Percentiles rank a stretch among this genome's conserved stretches.
phyloP scores from a whole-genome alignment of 2,329 filamentous ascomycete species.

The Phyllosticta citrichinensis region DNA sequence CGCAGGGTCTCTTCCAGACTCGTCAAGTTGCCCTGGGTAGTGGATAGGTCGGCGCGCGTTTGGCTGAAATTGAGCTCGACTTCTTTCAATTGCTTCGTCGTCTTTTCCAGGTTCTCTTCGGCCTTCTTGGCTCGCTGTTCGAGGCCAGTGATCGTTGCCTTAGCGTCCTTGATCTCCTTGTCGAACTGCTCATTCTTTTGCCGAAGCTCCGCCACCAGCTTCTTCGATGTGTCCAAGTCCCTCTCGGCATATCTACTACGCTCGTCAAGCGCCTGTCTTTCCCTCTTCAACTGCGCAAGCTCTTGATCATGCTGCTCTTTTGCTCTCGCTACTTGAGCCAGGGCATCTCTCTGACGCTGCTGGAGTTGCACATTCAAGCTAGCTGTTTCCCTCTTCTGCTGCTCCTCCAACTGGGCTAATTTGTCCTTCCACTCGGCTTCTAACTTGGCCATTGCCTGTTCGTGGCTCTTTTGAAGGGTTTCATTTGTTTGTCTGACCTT shows the following conservation, averaged over 20 bases:
- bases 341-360: constrained; percentile 21
- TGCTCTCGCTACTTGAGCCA: constrained; percentile 17
- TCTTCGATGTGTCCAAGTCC: constrained; percentile 4
- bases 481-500: constrained; percentile 59
- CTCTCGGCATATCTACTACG: constrained; percentile 13
- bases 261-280: constrained; percentile 19
- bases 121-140: constrained; percentile 7
- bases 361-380: constrained; percentile 27
- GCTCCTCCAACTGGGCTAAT: constrained; percentile 36
- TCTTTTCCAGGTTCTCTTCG: constrained; percentile 3
- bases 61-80: constrained; percentile 6
- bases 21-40: constrained; percentile 10
- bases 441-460: constrained; percentile 50
- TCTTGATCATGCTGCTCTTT: constrained; percentile 27
- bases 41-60: not conserved
- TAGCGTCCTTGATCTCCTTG: constrained; percentile 12
- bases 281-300: constrained; percentile 18
- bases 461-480: constrained; percentile 58
- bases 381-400: constrained; percentile 34
- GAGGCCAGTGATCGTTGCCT: constrained; percentile 9
- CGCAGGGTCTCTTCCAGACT: constrained; percentile 15
- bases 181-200: constrained; percentile 28
- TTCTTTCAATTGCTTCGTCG: constrained; percentile 7
- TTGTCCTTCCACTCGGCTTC: constrained; percentile 25
- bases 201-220: constrained; percentile 33